These are phyloP conservation scores for Entomortierella beljakovae DNA, from an alignment of 192 early-diverging fungal species.

Conservation along the genomic window DNA sequence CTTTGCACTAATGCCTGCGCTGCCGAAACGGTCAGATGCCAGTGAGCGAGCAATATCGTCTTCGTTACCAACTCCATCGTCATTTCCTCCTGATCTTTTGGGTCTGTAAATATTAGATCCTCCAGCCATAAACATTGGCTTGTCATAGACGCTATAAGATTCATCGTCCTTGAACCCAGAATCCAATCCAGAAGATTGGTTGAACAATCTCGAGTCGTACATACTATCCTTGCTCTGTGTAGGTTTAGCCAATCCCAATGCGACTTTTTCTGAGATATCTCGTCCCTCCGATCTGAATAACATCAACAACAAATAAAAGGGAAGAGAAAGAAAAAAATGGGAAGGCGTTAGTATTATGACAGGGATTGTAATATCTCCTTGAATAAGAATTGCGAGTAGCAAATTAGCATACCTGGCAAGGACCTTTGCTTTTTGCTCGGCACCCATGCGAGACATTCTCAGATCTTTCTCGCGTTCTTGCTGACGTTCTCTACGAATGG, in stretches of 20 bases:
- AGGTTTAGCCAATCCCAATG: slow-evolving; percentile 95
- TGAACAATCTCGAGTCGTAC: slow-evolving; percentile 96
- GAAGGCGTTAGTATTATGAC: neutral
- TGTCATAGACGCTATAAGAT: slow-evolving; percentile 95
- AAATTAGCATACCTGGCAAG: slow-evolving; percentile 66
- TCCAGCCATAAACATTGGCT: slow-evolving; percentile 86
- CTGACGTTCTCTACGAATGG: slow-evolving; percentile 83
- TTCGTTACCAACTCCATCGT: slow-evolving; percentile 70
- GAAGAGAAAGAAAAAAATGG: slow-evolving; percentile 1
- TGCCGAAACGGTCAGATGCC: slow-evolving; percentile 74
- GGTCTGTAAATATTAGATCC: slow-evolving; percentile 86
- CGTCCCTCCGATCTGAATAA: slow-evolving; percentile 75
- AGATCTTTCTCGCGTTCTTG: slow-evolving; percentile 89
- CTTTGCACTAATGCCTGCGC: slow-evolving; percentile 56
- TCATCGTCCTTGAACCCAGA: slow-evolving; percentile 94
- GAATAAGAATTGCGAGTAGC: neutral
- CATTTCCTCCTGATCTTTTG: slow-evolving; percentile 69
- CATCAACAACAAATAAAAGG: neutral
- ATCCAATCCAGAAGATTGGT: slow-evolving; percentile 86
- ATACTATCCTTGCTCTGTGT: slow-evolving; percentile 88
- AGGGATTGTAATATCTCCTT: neutral
- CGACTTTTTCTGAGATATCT: slow-evolving; percentile 99
- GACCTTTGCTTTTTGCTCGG: slow-evolving; percentile 85
- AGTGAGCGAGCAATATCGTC: slow-evolving; percentile 79
- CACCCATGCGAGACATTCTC: slow-evolving; percentile 90